Evolutionary conservation across 225 moss, liverwort and hornwort genomes (phyloP), one percentile per base, ranked within the genome.

Genomic region (Lunularia cruciata): DNA sequence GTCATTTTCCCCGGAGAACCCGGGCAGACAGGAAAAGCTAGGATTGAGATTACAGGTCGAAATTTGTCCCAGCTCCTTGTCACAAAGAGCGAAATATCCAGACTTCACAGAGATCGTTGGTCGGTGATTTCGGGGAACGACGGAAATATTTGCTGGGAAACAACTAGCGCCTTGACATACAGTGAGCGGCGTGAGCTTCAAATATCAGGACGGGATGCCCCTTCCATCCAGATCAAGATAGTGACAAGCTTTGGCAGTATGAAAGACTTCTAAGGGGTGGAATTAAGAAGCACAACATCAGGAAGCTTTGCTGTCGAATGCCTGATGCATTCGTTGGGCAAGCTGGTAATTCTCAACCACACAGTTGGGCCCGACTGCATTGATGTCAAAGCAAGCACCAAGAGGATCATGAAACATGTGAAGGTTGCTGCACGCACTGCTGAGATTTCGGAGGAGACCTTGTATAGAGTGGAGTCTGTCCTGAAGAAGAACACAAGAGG

Each of bases 11-110:
- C 8, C 1, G 62, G 62, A 3, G 25, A 42, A 23, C 26, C 3
- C 1, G n/a, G 23, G 26, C 6, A 3, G 26, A 10, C 5, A 20
- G 40, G 5, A 1, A 43, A 6, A 15, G 62, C 62, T 12, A 16
- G 39, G 23, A 62, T 62, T 0, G 62, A 39, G 13, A 40, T 42
- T 11, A 62, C 23, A 43, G 62, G 62, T 20, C 22, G 62, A 25
- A 62, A 62, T 62, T 62, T 62, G 40, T 62, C 62, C 34, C 62
- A 23, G 23, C 39, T 43, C 11, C n/a, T 62, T 25, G 25, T 10
- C n/a, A 42, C 23, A 5, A 40, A 62, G 2, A 39, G 62, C 26
- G 26, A 19, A 0, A 43, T 62, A 22, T 39, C 62, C 38, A 40
- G 2, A 0, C 42, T 62, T 1, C 62, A 23, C 25, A 37, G 1